Conservation (phyloP, 1,284 basidiomycete species). For the Phellopilus nigrolimitatus region DNA sequence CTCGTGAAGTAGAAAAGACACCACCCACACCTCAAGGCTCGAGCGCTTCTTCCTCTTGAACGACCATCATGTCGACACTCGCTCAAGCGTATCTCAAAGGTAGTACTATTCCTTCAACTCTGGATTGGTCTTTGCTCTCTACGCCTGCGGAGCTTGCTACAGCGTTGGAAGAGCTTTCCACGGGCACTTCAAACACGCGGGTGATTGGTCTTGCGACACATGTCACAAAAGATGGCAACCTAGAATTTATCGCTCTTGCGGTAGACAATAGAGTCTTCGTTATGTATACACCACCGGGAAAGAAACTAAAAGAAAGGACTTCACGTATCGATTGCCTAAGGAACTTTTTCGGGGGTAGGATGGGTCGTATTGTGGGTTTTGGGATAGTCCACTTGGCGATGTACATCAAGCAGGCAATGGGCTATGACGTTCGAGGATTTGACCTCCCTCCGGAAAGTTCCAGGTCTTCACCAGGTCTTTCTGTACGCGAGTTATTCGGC, state of each 20-base stretch:
- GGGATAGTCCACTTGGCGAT: slow-evolving; percentile 30
- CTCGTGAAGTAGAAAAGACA: too few species aligned
- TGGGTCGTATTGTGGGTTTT: slow-evolving; percentile 29
- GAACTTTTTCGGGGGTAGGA: not conserved
- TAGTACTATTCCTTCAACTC: not conserved
- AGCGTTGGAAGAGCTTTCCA: not conserved
- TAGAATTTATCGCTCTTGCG: not conserved
- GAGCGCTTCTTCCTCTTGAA: not conserved
- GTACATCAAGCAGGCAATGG: slow-evolving; percentile 26
- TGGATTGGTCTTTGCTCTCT: slow-evolving; percentile 1
- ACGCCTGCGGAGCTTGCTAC: not conserved
- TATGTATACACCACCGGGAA: not conserved
- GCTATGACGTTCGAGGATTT: slow-evolving; percentile 27
- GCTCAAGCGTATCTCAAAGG: slow-evolving; percentile 1
- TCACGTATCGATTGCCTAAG: not conserved
- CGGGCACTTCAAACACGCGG: not conserved
- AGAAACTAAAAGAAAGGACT: not conserved
- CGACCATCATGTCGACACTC: not conserved
- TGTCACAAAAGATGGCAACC: not conserved
- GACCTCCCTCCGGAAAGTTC: slow-evolving; percentile 29
- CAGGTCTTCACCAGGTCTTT: slow-evolving; percentile 25
- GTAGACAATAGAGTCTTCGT: slow-evolving; percentile 3
- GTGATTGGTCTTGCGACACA: slow-evolving; percentile 2
- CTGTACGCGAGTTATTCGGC: slow-evolving; percentile 23
- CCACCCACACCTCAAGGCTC: too few species aligned